Conservation (phyloP, 192 early-diverging fungal species). For the Coemansia sp. region DNA sequence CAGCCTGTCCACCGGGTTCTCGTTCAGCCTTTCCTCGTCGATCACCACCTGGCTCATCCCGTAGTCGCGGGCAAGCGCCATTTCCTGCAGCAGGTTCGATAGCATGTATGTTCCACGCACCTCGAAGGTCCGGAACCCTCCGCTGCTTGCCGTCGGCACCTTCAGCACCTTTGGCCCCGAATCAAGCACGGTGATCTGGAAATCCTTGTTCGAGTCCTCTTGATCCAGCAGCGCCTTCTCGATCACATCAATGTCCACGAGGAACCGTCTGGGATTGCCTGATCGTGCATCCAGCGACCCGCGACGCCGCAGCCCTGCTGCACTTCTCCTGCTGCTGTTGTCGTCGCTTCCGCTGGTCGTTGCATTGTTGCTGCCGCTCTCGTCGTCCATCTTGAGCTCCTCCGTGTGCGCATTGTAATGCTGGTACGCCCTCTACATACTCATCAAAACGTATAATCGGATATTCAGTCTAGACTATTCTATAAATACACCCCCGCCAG, state of each 20-base stretch:
- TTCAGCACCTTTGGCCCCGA: conserved; percentile 85
- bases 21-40: conserved; percentile 85
- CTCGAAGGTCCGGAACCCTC: conserved; percentile 84
- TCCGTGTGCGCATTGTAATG: conserved; percentile 1
- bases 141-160: conserved; percentile 82
- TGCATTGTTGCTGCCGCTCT: too few relatives aligned
- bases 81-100: conserved; percentile 92
- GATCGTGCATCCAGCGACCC: conserved; percentile 66
- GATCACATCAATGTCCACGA: conserved; percentile 85
- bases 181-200: conserved; percentile 93
- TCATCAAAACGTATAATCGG: too few relatives aligned
- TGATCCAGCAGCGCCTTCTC: conserved; percentile 79
- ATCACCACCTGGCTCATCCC: conserved; percentile 85
- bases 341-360: neutral
- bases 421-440: conserved; percentile 13
- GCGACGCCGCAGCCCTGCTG: conserved; percentile 37
- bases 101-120: conserved; percentile 94
- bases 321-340: neutral
- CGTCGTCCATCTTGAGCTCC: neutral
- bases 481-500: neutral
- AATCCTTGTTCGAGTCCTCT: conserved; percentile 94
- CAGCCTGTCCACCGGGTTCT: conserved; percentile 91
- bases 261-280: conserved; percentile 66
- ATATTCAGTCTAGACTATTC: too few relatives aligned
- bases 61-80: conserved; percentile 86